phyloP scores from a whole-genome alignment of 1,139 yeast genomes.

The Meyerozyma athensensis region DNA sequence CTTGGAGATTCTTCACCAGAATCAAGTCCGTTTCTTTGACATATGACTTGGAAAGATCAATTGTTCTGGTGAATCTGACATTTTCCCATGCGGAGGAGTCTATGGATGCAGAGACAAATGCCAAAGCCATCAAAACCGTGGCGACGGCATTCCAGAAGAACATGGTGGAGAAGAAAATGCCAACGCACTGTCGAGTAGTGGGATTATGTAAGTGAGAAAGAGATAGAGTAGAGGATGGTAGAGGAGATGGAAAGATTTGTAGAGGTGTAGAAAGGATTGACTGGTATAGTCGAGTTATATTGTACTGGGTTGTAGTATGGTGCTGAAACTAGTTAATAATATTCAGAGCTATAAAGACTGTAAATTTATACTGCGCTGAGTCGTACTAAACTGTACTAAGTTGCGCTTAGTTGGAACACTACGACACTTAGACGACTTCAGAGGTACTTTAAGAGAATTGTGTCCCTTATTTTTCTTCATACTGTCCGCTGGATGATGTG shows the following conservation, averaged over 20 bases:
- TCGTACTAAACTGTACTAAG: too few species aligned
- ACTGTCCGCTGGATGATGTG: conserved; percentile 86
- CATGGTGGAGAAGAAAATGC: conserved; percentile 3
- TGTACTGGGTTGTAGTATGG: too few species aligned
- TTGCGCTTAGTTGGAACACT: too few species aligned
- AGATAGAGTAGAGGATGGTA: too few species aligned
- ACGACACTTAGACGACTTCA: too few species aligned
- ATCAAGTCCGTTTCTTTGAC: conserved; percentile 58
- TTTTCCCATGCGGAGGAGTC: conserved; percentile 38
- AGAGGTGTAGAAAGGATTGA: too few species aligned
- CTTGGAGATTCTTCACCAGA: conserved; percentile 55
- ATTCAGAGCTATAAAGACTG: too few species aligned
- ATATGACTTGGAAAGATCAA: conserved; percentile 68
- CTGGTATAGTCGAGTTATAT: too few species aligned
- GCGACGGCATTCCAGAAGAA: not conserved
- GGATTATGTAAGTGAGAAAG: not conserved
- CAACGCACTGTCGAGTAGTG: not conserved
- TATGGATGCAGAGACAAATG: conserved; percentile 7
- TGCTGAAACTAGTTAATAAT: too few species aligned
- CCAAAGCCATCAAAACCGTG: conserved; percentile 4
- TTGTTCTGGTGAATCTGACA: conserved; percentile 37
- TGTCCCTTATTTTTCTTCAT: conserved; percentile 16
- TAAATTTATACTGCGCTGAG: too few species aligned
- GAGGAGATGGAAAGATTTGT: not conserved
- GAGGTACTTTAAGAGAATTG: too few species aligned